Evolutionary conservation across 176 grass and related monocot species (phyloP).

Genomic region (Oryza meridionalis): DNA sequence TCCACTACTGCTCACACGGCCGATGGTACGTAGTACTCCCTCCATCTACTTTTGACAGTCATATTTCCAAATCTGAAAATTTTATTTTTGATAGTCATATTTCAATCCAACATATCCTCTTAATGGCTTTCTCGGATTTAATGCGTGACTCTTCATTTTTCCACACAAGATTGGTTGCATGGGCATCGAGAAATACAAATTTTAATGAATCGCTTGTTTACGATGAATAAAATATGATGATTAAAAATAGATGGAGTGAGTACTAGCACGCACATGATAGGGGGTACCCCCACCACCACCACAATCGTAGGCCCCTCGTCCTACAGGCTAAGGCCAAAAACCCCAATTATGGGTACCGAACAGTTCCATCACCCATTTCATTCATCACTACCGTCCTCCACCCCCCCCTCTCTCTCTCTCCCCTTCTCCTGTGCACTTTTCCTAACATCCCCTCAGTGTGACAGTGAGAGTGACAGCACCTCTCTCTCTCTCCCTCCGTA

Average conservation of each 20-base stretch:
- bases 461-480: slow-evolving; percentile 12
- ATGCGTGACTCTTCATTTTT: no score
- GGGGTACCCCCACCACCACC: slow-evolving; percentile 6
- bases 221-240: no score
- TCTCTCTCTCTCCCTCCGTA: background rate
- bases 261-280: slow-evolving; percentile 46
- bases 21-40: slow-evolving; percentile 28
- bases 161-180: no score
- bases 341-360: slow-evolving; percentile 40
- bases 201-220: no score
- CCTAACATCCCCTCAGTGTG: background rate
- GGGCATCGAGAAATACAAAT: no score
- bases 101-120: no score
- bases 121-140: no score
- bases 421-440: slow-evolving; percentile 1
- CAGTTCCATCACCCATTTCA: background rate
- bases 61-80: no score
- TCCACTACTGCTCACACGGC: background rate
- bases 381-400: background rate
- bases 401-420: background rate
- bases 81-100: no score
- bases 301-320: background rate
- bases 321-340: background rate
- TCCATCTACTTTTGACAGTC: no score
- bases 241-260: no score